These are phyloP conservation scores for Alternaria sp. DNA, from an alignment of 2,329 filamentous ascomycete species.

Conservation along the genomic window DNA sequence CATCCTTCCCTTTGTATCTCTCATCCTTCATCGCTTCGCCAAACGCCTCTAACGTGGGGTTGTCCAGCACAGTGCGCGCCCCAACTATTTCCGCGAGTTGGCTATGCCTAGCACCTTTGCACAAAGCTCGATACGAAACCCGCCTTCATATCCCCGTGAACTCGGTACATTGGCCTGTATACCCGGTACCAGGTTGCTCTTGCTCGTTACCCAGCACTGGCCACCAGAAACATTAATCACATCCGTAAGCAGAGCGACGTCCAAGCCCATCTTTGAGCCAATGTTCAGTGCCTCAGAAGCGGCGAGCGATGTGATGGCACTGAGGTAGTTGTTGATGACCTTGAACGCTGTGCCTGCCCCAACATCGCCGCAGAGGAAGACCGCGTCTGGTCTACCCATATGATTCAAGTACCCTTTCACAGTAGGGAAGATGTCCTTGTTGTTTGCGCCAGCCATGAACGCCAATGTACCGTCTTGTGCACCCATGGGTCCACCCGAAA, in stretches of 20 bases:
- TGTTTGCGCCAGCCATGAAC: conserved; percentile 84
- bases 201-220: conserved; percentile 88
- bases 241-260: conserved; percentile 72
- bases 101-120: conserved; percentile 47
- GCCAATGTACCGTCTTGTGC: conserved; percentile 84
- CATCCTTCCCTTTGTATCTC: conserved; percentile 45
- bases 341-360: conserved; percentile 88
- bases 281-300: conserved; percentile 71
- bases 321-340: conserved; percentile 93
- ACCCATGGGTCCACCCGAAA: conserved; percentile 93
- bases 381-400: conserved; percentile 77
- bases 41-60: conserved; percentile 43
- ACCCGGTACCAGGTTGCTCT: conserved; percentile 86
- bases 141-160: conserved; percentile 51
- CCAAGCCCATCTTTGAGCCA: conserved; percentile 66
- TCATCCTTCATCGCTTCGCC: conserved; percentile 40
- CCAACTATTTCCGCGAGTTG: conserved; percentile 48
- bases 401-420: conserved; percentile 72
- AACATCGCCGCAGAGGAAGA: conserved; percentile 83
- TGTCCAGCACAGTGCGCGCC: conserved; percentile 44
- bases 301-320: conserved; percentile 87
- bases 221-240: conserved; percentile 92
- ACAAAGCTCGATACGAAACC: conserved; percentile 50
- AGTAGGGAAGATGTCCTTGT: conserved; percentile 57
- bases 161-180: conserved; percentile 51